These are phyloP conservation scores for Nemania sp. DNA, from an alignment of 2,329 filamentous ascomycete genomes.

Conservation along the genomic window DNA sequence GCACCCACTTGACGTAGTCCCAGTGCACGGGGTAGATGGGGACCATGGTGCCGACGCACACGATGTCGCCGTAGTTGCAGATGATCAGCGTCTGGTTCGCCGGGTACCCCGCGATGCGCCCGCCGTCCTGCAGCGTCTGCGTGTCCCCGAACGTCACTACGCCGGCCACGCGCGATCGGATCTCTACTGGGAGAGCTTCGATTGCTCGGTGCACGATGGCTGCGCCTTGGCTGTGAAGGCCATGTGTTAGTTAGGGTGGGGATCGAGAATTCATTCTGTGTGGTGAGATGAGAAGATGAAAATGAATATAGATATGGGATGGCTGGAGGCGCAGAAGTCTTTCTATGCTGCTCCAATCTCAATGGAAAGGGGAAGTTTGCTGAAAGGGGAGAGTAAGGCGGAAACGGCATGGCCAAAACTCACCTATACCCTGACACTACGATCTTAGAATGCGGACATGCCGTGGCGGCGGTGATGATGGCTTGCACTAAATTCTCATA, in stretches of 20 bases:
- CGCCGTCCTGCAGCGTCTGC: constrained; percentile 42
- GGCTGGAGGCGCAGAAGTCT: no score
- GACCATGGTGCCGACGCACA: constrained; percentile 43
- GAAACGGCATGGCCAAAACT: background rate
- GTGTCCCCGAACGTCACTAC: constrained; percentile 46
- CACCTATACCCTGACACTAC: constrained; percentile 36
- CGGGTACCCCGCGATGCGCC: constrained; percentile 42
- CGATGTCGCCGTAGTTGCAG: constrained; percentile 45
- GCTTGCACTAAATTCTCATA: constrained; percentile 27
- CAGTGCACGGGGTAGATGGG: constrained; percentile 42
- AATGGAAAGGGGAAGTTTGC: background rate
- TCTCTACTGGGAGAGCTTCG: constrained; percentile 32
- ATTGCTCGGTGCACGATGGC: constrained; percentile 46
- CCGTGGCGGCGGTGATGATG: constrained; percentile 31
- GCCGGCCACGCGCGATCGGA: constrained; percentile 40
- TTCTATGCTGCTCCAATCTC: no score
- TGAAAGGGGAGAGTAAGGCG: background rate
- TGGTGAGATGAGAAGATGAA: no score
- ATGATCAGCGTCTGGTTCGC: constrained; percentile 44
- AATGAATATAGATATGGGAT: no score
- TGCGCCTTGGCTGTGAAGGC: constrained; percentile 39
- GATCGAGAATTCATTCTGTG: no score
- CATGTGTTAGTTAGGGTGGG: no score
- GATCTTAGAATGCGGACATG: constrained; percentile 35
- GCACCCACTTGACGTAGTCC: constrained; percentile 42